These are phyloP conservation scores for Phytophthora multivora DNA, from an alignment of 352 stramenopile species.

Conservation along the genomic window DNA sequence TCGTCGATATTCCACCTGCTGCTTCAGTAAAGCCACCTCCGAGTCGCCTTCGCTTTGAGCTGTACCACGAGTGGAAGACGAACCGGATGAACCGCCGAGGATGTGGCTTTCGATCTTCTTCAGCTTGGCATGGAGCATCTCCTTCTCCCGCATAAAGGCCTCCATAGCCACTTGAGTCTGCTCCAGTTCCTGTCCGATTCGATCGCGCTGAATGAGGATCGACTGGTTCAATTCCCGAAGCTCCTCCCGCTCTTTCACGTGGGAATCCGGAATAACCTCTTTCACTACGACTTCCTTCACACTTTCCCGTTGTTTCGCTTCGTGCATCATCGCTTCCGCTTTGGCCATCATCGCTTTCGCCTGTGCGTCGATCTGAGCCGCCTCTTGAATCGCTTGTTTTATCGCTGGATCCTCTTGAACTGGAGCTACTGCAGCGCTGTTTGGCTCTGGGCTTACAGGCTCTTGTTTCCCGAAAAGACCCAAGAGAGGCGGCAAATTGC, in stretches of 20 bases:
- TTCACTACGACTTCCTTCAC: slow-evolving; percentile 71
- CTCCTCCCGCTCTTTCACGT: slow-evolving; percentile 66
- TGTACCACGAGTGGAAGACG: slow-evolving; percentile 17
- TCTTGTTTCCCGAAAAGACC: slow-evolving; percentile 32
- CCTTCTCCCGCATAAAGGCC: slow-evolving; percentile 59
- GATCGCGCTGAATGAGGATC: slow-evolving; percentile 72
- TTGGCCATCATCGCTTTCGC: slow-evolving; percentile 80
- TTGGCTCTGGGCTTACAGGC: slow-evolving; percentile 5
- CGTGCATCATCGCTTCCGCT: slow-evolving; percentile 67
- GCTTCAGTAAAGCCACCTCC: slow-evolving; percentile 77
- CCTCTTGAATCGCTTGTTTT: slow-evolving; percentile 50
- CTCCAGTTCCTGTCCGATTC: slow-evolving; percentile 76
- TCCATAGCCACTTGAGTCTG: slow-evolving; percentile 78
- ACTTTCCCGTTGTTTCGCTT: slow-evolving; percentile 49
- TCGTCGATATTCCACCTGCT: slow-evolving; percentile 82
- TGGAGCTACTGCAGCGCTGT: not conserved
- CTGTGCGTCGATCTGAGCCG: slow-evolving; percentile 60
- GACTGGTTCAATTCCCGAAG: slow-evolving; percentile 68
- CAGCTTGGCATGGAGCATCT: slow-evolving; percentile 64
- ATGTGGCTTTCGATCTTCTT: slow-evolving; percentile 86
- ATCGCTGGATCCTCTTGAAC: slow-evolving; percentile 43
- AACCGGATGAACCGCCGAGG: slow-evolving; percentile 48
- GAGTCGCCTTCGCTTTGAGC: slow-evolving; percentile 42
- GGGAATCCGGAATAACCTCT: slow-evolving; percentile 75
- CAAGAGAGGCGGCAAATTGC: slow-evolving; percentile 25